Evolutionary conservation across 257 asterid species (phyloP).

Genomic region (Vinca minor): DNA sequence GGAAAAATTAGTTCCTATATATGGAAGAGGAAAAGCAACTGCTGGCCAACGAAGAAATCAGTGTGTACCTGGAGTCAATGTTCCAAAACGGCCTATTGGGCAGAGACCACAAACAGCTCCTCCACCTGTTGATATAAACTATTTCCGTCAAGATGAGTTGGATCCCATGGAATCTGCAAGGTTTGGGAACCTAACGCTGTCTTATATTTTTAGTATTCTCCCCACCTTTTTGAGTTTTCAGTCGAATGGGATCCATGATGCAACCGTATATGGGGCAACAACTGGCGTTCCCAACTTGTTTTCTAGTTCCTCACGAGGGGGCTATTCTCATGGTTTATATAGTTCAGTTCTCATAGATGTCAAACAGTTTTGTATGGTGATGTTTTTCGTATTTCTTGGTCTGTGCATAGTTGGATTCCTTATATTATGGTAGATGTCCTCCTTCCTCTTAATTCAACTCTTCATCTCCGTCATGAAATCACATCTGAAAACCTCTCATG

Average conservation of each 20-base stretch:
- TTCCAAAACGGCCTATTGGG: conserved; percentile 65
- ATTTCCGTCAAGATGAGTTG: conserved; percentile 40
- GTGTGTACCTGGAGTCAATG: conserved; percentile 29
- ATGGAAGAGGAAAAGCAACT: conserved; percentile 71
- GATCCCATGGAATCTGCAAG: conserved; percentile 57
- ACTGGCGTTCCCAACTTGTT: conserved; percentile 60
- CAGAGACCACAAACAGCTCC: conserved; percentile 66
- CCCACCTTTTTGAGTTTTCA: conserved; percentile 59
- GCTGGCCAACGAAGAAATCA: conserved; percentile 45
- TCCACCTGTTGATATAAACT: conserved; percentile 44
- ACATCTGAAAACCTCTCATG: background rate
- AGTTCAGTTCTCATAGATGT: conserved; percentile 39
- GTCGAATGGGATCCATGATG: conserved; percentile 59
- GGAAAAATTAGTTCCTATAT: conserved; percentile 73
- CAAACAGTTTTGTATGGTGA: conserved; percentile 40
- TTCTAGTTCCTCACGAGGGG: conserved; percentile 62
- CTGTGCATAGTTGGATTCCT: background rate
- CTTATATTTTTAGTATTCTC: conserved; percentile 49
- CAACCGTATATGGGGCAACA: conserved; percentile 72
- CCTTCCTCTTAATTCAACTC: background rate
- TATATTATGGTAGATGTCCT: background rate
- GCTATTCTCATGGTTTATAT: conserved; percentile 62
- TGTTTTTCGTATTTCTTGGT: conserved; percentile 34
- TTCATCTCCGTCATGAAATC: background rate
- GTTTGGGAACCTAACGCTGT: conserved; percentile 49